Conservation (phyloP, 2,329 filamentous ascomycete genomes). For the Aspergillus sergii region DNA sequence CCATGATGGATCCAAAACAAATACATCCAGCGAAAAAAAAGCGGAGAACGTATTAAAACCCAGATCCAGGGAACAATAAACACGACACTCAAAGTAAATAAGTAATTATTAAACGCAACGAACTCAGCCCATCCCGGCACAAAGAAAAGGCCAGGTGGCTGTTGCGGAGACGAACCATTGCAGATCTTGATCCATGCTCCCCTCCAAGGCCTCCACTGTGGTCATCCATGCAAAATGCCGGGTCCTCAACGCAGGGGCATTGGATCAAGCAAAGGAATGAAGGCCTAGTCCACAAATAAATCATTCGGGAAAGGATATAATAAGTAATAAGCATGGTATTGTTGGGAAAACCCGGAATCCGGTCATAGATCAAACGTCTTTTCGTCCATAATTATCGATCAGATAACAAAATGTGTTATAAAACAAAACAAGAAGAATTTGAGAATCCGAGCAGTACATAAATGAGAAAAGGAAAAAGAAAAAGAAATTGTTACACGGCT, state of each 20-base stretch:
- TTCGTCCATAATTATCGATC: conserved; percentile 2
- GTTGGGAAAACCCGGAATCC: not conserved
- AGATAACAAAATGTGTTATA: not conserved
- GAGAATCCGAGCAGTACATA: not conserved
- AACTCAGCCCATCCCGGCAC: not conserved
- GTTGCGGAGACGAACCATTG: not conserved
- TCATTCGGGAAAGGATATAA: not conserved
- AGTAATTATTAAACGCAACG: not conserved
- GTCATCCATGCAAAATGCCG: not conserved
- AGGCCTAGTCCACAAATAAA: not conserved
- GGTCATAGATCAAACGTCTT: not conserved
- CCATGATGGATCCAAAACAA: not conserved
- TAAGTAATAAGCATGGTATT: not conserved
- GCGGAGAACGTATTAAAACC: not conserved
- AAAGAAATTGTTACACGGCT: conserved; percentile 1
- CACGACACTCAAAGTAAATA: not conserved
- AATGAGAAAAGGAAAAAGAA: not conserved
- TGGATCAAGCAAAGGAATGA: not conserved
- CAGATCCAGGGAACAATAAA: not conserved
- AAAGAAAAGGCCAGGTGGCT: conserved; percentile 4
- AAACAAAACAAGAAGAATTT: conserved; percentile 13
- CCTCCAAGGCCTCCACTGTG: not conserved
- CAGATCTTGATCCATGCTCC: not conserved
- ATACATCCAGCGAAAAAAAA: not conserved
- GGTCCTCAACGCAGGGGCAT: not conserved